Evolutionary conservation across 2,329 filamentous ascomycete species (phyloP).

Genomic region (Botrytis porri): DNA sequence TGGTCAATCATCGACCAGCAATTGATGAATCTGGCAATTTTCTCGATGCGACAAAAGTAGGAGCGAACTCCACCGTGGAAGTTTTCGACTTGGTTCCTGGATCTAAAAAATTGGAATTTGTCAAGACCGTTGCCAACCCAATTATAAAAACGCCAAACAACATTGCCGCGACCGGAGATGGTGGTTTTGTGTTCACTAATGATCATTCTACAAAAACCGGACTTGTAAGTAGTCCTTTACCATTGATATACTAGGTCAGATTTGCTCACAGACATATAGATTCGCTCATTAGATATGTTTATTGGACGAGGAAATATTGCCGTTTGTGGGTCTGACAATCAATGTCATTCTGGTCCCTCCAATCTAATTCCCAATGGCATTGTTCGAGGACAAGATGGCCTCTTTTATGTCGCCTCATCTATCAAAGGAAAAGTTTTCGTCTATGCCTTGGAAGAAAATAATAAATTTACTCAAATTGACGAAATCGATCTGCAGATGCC

Average conservation of each 20-base stretch:
- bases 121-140: conserved; percentile 36
- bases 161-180: conserved; percentile 36
- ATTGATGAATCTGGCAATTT: conserved; percentile 36
- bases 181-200: conserved; percentile 40
- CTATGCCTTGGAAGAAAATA: not conserved
- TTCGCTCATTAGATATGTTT: conserved; percentile 28
- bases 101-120: conserved; percentile 34
- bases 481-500: conserved; percentile 35
- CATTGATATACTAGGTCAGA: not conserved
- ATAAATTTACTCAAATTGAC: conserved; percentile 27
- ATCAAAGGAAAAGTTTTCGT: conserved; percentile 2
- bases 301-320: conserved; percentile 36
- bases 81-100: conserved; percentile 36
- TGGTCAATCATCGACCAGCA: conserved; percentile 40
- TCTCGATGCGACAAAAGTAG: conserved; percentile 36
- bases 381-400: conserved; percentile 34
- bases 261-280: not conserved
- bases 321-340: conserved; percentile 29
- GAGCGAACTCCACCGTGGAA: conserved; percentile 41
- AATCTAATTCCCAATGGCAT: conserved; percentile 39
- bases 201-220: conserved; percentile 37
- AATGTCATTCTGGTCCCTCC: not conserved
- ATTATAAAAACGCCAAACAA: conserved; percentile 40
- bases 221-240: not conserved
- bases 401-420: conserved; percentile 39